Conservation (phyloP, 768 basidiomycete species). For the Antrodiella citrinella region DNA sequence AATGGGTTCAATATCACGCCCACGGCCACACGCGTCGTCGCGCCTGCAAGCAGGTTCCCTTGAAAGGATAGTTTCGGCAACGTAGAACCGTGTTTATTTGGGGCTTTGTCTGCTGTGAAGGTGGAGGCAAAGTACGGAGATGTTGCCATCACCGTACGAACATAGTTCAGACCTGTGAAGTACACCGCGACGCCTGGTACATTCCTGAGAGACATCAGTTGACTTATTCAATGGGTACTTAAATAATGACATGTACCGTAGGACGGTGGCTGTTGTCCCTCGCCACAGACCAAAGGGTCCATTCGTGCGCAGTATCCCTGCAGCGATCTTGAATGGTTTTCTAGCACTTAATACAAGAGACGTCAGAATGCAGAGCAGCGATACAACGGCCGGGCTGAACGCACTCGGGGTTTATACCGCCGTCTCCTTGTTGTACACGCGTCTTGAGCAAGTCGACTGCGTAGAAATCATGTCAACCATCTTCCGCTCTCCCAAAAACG, state of each 20-base stretch:
- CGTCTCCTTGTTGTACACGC: slow-evolving; percentile 79
- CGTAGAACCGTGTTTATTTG: slow-evolving; percentile 33
- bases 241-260: slow-evolving; percentile 39
- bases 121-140: slow-evolving; percentile 56
- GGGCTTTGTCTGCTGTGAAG: neutral
- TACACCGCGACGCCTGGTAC: slow-evolving; percentile 91
- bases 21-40: slow-evolving; percentile 68
- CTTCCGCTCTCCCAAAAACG: neutral
- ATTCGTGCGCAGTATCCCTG: slow-evolving; percentile 49
- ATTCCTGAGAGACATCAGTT: slow-evolving; percentile 44
- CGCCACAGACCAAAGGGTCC: slow-evolving; percentile 79
- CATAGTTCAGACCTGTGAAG: slow-evolving; percentile 77
- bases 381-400: too few species aligned
- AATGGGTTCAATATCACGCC: slow-evolving; percentile 87
- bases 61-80: slow-evolving; percentile 63
- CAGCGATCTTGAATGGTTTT: slow-evolving; percentile 38
- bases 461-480: neutral
- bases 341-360: slow-evolving; percentile 1
- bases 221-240: neutral
- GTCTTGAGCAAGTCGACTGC: slow-evolving; percentile 89
- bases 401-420: slow-evolving; percentile 22
- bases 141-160: slow-evolving; percentile 68
- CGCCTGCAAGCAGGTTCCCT: slow-evolving; percentile 85
- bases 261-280: slow-evolving; percentile 75
- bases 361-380: too few species aligned